A percentile compares a stretch with the other conserved stretches of the same genome.
Conservation (phyloP, 192 early-diverging fungal species). For the Coemansia sp. region DNA sequence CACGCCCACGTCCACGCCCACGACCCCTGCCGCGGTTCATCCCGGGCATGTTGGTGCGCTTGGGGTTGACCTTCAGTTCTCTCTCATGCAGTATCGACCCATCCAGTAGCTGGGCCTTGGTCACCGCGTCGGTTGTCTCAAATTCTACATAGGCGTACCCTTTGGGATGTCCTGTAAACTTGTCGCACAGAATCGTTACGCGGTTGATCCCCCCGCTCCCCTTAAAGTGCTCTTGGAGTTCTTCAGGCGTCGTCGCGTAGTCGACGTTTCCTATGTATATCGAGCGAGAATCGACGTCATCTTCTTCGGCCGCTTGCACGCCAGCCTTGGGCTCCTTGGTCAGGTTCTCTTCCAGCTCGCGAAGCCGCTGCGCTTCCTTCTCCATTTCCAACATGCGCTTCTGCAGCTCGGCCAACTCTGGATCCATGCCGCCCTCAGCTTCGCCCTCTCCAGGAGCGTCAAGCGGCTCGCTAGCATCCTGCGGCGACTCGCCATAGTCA, state of each 20-base stretch:
- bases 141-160: constrained; percentile 98
- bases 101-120: constrained; percentile 81
- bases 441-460: constrained; percentile 4
- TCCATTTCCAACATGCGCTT: constrained; percentile 51
- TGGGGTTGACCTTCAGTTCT: constrained; percentile 77
- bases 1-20: constrained; percentile 64
- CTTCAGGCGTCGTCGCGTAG: constrained; percentile 90
- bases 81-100: constrained; percentile 89
- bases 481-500: constrained; percentile 26
- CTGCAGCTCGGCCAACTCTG: constrained; percentile 46
- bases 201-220: constrained; percentile 95
- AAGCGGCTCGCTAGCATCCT: background rate
- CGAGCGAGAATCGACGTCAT: constrained; percentile 76
- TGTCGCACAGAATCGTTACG: constrained; percentile 94
- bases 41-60: constrained; percentile 94
- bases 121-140: constrained; percentile 75
- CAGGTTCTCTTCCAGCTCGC: constrained; percentile 48
- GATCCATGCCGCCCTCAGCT: constrained; percentile 21
- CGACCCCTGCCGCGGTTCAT: constrained; percentile 78
- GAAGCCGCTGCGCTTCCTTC: constrained; percentile 50
- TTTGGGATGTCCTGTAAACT: constrained; percentile 87
- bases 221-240: constrained; percentile 93
- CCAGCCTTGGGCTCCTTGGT: constrained; percentile 25
- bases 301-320: constrained; percentile 15
- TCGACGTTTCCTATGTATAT: constrained; percentile 97